A percentile compares a stretch with the other conserved stretches of the same genome.
Conservation (phyloP, 805 yeast genomes). For the Saccharomycodes ludwigii region DNA sequence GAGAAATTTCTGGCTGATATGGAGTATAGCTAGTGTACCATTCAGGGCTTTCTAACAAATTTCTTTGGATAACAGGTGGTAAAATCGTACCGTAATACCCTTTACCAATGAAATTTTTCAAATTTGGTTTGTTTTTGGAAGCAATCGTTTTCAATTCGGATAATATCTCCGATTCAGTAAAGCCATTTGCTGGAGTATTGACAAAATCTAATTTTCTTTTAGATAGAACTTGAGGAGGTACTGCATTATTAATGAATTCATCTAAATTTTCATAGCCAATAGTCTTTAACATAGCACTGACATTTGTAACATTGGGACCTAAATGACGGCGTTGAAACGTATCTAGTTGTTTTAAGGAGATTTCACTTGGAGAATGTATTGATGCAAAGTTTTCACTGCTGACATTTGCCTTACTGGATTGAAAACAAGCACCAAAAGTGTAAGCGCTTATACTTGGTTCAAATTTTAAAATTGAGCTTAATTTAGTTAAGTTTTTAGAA, state of each 20-base stretch:
- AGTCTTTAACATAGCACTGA: conserved; percentile 47
- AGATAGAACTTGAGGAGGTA: conserved; percentile 65
- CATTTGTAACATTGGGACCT: conserved; percentile 63
- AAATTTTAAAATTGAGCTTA: no score
- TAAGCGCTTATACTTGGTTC: no score
- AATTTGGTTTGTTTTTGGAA: conserved; percentile 50
- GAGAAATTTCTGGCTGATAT: conserved; percentile 95
- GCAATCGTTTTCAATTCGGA: conserved; percentile 59
- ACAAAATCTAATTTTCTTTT: conserved; percentile 50
- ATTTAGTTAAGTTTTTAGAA: no score
- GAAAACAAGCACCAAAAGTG: no score
- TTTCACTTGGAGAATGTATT: conserved; percentile 31
- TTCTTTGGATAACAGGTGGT: conserved; percentile 90
- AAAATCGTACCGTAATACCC: conserved; percentile 86
- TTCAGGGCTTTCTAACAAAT: conserved; percentile 84
- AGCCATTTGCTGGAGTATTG: conserved; percentile 55
- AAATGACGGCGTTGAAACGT: conserved; percentile 84
- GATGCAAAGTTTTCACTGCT: conserved; percentile 39
- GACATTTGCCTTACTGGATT: conserved; percentile 33
- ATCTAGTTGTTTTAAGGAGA: conserved; percentile 33
- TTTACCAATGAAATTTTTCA: conserved; percentile 75
- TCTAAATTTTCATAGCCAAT: conserved; percentile 59
- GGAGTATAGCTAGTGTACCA: conserved; percentile 99
- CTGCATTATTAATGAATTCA: conserved; percentile 56
- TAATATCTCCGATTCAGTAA: conserved; percentile 70